These are phyloP conservation scores for Macrolepiota fuliginosa DNA, from an alignment of 768 basidiomycete genomes.

Conservation along the genomic window DNA sequence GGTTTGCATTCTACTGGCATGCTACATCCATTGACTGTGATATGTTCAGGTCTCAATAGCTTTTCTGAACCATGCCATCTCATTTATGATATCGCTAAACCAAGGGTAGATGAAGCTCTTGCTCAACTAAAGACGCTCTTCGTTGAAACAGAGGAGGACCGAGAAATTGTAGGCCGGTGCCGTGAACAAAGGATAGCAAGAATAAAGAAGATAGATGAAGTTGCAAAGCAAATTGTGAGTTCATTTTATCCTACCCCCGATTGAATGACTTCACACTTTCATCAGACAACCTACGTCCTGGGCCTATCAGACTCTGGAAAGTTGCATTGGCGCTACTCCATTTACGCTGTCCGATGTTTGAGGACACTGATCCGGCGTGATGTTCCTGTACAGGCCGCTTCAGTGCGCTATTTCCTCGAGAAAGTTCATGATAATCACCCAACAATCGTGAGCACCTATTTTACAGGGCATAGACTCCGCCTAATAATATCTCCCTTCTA, in stretches of 20 bases:
- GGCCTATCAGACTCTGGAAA: conserved; percentile 54
- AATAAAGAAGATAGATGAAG: conserved; percentile 36
- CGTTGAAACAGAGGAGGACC: conserved; percentile 29
- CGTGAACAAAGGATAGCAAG: conserved; percentile 46
- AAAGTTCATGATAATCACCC: conserved; percentile 63
- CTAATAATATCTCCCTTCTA: conserved; percentile 21
- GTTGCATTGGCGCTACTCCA: conserved; percentile 81
- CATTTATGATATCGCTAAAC: conserved; percentile 49
- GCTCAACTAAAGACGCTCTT: conserved; percentile 36
- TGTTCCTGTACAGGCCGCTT: conserved; percentile 41
- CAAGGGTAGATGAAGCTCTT: conserved; percentile 36
- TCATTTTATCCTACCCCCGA: neutral
- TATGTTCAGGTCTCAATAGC: conserved; percentile 48
- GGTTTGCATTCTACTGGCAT: conserved; percentile 5
- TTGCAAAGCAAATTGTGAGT: conserved; percentile 43
- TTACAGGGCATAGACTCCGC: neutral
- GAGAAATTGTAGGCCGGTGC: conserved; percentile 37
- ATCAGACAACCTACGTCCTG: conserved; percentile 35
- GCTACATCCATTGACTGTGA: neutral
- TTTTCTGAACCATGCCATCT: conserved; percentile 63
- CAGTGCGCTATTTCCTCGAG: conserved; percentile 58
- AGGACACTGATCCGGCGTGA: conserved; percentile 71
- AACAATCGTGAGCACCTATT: conserved; percentile 48
- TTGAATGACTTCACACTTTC: neutral
- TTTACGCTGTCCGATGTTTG: conserved; percentile 66